Evolutionary conservation across 768 basidiomycete genomes (phyloP).

Genomic region (Macrolepiota albuminosa): DNA sequence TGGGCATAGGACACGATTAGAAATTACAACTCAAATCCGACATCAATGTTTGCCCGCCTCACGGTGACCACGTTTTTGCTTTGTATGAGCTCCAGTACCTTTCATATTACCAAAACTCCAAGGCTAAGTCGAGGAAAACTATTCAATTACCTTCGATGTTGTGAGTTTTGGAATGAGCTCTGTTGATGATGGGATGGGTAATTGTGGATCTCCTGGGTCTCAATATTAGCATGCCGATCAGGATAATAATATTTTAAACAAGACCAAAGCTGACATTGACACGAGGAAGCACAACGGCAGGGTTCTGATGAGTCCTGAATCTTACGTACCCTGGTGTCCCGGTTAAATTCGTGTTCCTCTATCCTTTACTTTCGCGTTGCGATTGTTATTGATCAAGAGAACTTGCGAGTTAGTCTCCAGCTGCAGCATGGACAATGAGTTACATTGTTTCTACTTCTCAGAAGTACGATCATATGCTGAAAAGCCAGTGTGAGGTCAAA

Average conservation of each 20-base stretch:
- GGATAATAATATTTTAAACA: not conserved
- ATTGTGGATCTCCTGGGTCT: not conserved
- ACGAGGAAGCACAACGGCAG: not conserved
- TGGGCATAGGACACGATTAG: not conserved
- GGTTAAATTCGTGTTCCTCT: not conserved
- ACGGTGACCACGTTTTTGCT: not conserved
- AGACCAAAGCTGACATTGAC: not conserved
- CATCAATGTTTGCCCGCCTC: not conserved
- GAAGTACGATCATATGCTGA: not conserved
- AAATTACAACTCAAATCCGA: not conserved
- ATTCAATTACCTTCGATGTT: not conserved
- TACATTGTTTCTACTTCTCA: not conserved
- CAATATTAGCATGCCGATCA: not conserved
- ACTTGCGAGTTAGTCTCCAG: too few species aligned
- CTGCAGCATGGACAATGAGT: not conserved
- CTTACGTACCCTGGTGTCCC: not conserved
- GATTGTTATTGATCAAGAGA: not conserved
- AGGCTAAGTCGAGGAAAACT: not conserved
- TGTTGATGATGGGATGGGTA: too few species aligned
- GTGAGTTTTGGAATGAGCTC: not conserved
- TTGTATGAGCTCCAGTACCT: not conserved
- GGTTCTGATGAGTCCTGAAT: not conserved
- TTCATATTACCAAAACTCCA: not conserved
- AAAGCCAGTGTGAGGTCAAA: not conserved
- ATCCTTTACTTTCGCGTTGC: not conserved